Conservation (phyloP, 129 eudicot genomes). For the Ambrosia trifida region DNA sequence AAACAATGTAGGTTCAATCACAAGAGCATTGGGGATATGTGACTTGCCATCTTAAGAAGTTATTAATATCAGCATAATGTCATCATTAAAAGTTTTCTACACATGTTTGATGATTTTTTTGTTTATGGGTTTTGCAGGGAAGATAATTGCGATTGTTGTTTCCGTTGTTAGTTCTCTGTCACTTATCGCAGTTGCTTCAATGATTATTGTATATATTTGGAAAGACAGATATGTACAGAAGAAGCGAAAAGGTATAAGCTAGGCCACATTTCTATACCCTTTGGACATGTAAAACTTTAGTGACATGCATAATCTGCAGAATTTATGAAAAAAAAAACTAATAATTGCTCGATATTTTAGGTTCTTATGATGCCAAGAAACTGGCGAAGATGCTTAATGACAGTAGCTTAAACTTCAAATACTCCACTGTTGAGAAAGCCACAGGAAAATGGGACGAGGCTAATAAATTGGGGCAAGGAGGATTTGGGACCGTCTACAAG, state of each 20-base stretch:
- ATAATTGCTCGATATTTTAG: conserved; percentile 19
- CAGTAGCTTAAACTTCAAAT: conserved; percentile 50
- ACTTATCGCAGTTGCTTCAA: conserved; percentile 48
- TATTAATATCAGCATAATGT: background rate
- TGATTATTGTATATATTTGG: conserved; percentile 48
- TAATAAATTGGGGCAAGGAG: conserved; percentile 81
- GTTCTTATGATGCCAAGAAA: conserved; percentile 19
- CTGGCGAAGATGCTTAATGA: conserved; percentile 23
- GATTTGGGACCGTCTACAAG: conserved; percentile 83
- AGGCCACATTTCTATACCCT: background rate
- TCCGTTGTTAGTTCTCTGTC: conserved; percentile 50
- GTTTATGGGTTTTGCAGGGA: conserved; percentile 46
- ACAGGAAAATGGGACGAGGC: conserved; percentile 59
- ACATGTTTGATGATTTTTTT: background rate
- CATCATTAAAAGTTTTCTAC: background rate
- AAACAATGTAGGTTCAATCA: too few relatives aligned
- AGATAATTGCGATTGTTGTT: conserved; percentile 42
- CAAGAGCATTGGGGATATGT: too few relatives aligned
- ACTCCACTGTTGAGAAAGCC: conserved; percentile 64
- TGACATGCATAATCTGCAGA: background rate
- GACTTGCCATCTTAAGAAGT: too few relatives aligned
- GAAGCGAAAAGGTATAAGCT: conserved; percentile 13
- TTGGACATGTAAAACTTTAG: background rate
- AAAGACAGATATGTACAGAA: conserved; percentile 43
- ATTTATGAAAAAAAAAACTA: background rate